Evolutionary conservation across 306 rosid species (phyloP).

Genomic region (Pyrus pyrifolia): DNA sequence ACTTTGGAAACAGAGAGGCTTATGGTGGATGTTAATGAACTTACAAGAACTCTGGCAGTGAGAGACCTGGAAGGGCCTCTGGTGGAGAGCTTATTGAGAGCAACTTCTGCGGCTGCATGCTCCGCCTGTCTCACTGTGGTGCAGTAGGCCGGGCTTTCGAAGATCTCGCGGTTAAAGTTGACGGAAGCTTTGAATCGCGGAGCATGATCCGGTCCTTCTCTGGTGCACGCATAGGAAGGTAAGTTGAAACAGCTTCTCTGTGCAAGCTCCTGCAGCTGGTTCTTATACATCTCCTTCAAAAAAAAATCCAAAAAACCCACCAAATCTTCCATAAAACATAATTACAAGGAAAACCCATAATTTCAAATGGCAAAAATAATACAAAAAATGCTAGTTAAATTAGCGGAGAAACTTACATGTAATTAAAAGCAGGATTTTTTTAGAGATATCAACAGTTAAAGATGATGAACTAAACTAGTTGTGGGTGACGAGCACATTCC

Average conservation of each 20-base stretch:
- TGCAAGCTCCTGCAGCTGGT: slow-evolving; percentile 29
- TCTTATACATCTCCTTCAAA: slow-evolving; percentile 18
- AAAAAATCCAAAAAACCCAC: neutral
- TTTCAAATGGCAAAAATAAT: neutral
- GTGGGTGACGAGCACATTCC: neutral
- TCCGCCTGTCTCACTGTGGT: slow-evolving; percentile 27
- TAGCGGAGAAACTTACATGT: neutral
- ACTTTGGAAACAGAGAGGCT: neutral
- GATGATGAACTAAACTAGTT: neutral
- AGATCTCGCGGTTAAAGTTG: slow-evolving; percentile 28
- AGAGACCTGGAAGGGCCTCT: slow-evolving; percentile 30
- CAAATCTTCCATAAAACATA: neutral
- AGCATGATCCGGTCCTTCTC: slow-evolving; percentile 28
- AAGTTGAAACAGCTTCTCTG: slow-evolving; percentile 36
- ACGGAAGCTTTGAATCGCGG: slow-evolving; percentile 33
- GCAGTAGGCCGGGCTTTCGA: slow-evolving; percentile 18
- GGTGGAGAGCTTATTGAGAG: slow-evolving; percentile 24
- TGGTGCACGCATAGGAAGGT: slow-evolving; percentile 25
- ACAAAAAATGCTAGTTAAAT: neutral
- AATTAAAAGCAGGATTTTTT: neutral
- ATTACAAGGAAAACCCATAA: neutral
- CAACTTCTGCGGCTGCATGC: slow-evolving; percentile 29
- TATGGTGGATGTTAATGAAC: neutral
- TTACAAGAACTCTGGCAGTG: slow-evolving; percentile 29
- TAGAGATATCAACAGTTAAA: neutral